Percentiles rank a stretch among this genome's conserved stretches.
Conservation (phyloP, 768 basidiomycete genomes). For the Agrocybe praecox region DNA sequence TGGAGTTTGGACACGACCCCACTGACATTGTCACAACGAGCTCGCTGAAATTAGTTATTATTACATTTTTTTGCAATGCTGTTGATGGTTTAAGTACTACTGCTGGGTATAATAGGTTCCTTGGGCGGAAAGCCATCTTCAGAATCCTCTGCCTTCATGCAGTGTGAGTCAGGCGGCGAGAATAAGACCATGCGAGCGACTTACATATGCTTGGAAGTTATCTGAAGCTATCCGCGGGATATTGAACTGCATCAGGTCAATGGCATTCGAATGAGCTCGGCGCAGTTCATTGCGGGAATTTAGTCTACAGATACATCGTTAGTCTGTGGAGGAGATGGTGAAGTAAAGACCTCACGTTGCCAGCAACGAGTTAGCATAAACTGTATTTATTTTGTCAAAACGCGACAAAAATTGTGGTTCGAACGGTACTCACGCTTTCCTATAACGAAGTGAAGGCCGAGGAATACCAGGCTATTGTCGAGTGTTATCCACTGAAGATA, state of each 20-base stretch:
- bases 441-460: slow-evolving; percentile 49
- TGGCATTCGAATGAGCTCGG: slow-evolving; percentile 4
- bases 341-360: slow-evolving; percentile 15
- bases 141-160: not conserved
- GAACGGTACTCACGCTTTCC: slow-evolving; percentile 37
- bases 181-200: not conserved
- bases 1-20: no score
- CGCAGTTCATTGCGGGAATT: slow-evolving; percentile 12
- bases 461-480: slow-evolving; percentile 42
- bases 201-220: slow-evolving; percentile 2
- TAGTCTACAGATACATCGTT: slow-evolving; percentile 7
- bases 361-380: slow-evolving; percentile 52
- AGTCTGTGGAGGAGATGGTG: not conserved
- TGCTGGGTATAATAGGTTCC: not conserved
- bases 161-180: not conserved
- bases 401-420: not conserved
- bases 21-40: no score
- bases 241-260: slow-evolving; percentile 8
- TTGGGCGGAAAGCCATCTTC: not conserved
- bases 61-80: no score
- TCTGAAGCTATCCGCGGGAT: not conserved
- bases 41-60: no score
- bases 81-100: not conserved
- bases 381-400: slow-evolving; percentile 22
- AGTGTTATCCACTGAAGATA: slow-evolving; percentile 43